These are phyloP conservation scores for Withania somnifera DNA, from an alignment of 305 asterid genomes.

Conservation along the genomic window DNA sequence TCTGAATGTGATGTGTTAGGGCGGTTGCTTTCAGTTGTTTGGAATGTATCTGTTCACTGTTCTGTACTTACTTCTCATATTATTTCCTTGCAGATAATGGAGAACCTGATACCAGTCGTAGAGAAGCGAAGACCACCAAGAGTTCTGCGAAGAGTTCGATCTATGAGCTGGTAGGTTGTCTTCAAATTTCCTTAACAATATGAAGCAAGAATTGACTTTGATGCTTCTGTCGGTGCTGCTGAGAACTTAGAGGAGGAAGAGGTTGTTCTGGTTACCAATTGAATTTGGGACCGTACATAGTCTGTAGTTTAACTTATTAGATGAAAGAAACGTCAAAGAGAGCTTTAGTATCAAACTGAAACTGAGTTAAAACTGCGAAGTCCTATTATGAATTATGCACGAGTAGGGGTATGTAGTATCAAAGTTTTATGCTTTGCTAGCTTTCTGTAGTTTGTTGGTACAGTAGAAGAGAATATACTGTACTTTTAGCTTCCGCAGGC, in stretches of 20 bases:
- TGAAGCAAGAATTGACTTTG: not conserved
- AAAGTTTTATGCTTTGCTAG: not conserved
- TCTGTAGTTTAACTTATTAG: not conserved
- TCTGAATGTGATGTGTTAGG: not conserved
- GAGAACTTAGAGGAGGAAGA: not conserved
- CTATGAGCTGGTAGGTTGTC: slow-evolving; percentile 35
- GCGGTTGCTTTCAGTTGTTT: not conserved
- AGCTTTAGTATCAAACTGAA: not conserved
- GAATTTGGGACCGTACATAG: not conserved
- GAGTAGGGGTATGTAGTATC: not conserved
- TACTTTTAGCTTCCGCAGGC: slow-evolving; percentile 4
- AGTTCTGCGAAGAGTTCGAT: slow-evolving; percentile 45
- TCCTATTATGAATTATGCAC: not conserved
- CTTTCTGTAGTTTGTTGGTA: not conserved
- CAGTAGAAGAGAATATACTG: not conserved
- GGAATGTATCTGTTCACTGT: not conserved
- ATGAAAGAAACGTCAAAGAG: not conserved
- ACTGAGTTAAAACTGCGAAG: not conserved
- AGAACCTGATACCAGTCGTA: slow-evolving; percentile 55
- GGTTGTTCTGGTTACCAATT: not conserved
- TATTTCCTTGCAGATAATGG: slow-evolving; percentile 55
- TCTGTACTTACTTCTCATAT: not conserved
- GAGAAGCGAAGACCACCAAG: slow-evolving; percentile 59
- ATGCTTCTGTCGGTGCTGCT: not conserved
- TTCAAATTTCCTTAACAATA: not conserved